These are phyloP conservation scores for Grammothele lineata DNA, from an alignment of 768 basidiomycete genomes.

Conservation along the genomic window DNA sequence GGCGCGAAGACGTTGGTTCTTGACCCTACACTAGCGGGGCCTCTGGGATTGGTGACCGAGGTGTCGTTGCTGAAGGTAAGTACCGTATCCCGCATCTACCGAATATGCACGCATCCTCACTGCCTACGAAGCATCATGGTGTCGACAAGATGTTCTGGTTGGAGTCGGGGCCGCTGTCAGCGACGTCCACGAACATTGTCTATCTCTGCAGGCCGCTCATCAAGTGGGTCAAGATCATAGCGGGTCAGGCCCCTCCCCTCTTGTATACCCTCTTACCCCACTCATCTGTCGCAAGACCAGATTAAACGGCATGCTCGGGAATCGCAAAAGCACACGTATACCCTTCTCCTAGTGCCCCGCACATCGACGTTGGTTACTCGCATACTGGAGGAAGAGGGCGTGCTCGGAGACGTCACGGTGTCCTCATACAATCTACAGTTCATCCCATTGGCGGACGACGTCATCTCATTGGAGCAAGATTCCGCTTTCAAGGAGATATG, in stretches of 20 bases:
- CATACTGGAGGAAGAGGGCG: constrained; percentile 94
- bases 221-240: constrained; percentile 82
- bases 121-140: constrained; percentile 84
- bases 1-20: constrained; percentile 97
- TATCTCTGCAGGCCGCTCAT: constrained; percentile 91
- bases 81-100: background rate
- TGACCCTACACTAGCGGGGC: constrained; percentile 82
- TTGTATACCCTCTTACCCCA: constrained; percentile 2
- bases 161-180: constrained; percentile 79
- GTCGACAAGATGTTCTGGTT: constrained; percentile 99
- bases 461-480: constrained; percentile 86
- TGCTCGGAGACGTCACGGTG: constrained; percentile 89
- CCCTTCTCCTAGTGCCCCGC: constrained; percentile 83
- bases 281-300: constrained; percentile 62
- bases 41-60: constrained; percentile 92
- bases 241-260: constrained; percentile 52
- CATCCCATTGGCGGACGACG: constrained; percentile 90
- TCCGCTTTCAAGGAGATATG: constrained; percentile 84
- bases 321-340: constrained; percentile 77
- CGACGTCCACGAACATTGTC: constrained; percentile 83
- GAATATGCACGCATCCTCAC: background rate
- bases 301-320: constrained; percentile 77
- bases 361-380: constrained; percentile 80
- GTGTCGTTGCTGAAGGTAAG: constrained; percentile 86
- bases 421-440: constrained; percentile 89